Base-by-base conservation (phyloP, 495 filamentous ascomycete species). In the Tricharina praecox region DNA sequence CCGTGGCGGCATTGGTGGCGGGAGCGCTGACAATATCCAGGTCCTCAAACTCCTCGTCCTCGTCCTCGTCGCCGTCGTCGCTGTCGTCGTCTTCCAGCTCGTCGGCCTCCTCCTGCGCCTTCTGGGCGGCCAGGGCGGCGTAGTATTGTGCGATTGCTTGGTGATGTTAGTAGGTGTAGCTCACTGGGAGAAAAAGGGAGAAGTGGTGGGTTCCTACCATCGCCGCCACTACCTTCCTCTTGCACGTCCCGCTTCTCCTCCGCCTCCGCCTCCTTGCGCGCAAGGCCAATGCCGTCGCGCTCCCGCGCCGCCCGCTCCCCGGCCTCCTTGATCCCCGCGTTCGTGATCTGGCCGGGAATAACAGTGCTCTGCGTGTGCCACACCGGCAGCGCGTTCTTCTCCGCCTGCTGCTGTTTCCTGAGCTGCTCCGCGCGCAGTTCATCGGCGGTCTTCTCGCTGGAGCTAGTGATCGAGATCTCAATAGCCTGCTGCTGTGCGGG, bases 281-380 rank as follows among this genome's bases (percentile, higher is more conserved):
- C 67, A 40, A 74, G 60, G 3, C 48, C 53, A 9, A 40, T 52
- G 3, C 47, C 47, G 51, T 50, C 42, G 16, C 45, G 18, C 48
- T 60, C 58, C 49, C 64, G 65, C 18, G 45, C 53, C 41, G 54
- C 42, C 23, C 45, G 59, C 32, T 63, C 67, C 9, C 52, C 58
- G n/a, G 56, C 61, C 48, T 63, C 65, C 23, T 53, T 60, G 8
- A 58, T 38, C 21, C 58, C 47, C 38, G 49, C 41, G 44, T 50
- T 48, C 18, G 63, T 51, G 33, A 53, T 51, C 15, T 65, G 59
- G 60, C 67, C 65, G 3, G 68, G 65, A 7, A 51, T 45, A 34
- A 99, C 82, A 1, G 88, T 94, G 37, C 78, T 85, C 38, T 83
- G 76, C 1, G 81, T 82, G 58, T 93, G 86, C 85, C 92, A 95